phyloP scores from a whole-genome alignment of 805 yeast species.

The Candida silvicultrix region DNA sequence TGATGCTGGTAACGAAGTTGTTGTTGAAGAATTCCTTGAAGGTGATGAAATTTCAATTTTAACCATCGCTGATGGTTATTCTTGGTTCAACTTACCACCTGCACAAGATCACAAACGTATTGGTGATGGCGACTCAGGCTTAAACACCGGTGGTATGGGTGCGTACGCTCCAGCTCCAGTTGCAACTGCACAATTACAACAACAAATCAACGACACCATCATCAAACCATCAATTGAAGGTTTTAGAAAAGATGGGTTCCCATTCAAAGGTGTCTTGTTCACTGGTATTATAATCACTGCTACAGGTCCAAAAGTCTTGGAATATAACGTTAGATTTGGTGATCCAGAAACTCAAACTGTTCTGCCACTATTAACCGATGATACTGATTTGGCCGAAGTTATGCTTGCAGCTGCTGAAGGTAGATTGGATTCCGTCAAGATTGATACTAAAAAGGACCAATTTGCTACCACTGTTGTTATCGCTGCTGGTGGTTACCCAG shows the following conservation, averaged over 20 bases:
- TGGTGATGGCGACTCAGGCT: constrained; percentile 89
- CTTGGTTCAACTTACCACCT: constrained; percentile 85
- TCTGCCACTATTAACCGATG: constrained; percentile 72
- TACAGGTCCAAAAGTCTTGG: constrained; percentile 90
- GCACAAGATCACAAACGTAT: constrained; percentile 98
- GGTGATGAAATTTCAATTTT: constrained; percentile 96
- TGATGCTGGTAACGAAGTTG: constrained; percentile 89
- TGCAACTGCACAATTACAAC: constrained; percentile 71
- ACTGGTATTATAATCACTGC: constrained; percentile 91
- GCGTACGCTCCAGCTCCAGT: constrained; percentile 98
- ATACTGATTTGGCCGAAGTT: constrained; percentile 89
- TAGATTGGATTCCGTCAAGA: constrained; percentile 78
- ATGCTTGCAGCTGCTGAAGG: constrained; percentile 93
- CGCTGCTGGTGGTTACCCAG: constrained; percentile 98
- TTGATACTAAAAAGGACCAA: constrained; percentile 43
- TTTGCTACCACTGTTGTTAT: constrained; percentile 90
- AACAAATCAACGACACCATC: constrained; percentile 65
- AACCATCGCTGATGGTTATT: constrained; percentile 90
- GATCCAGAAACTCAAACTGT: constrained; percentile 99
- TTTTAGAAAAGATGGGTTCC: constrained; percentile 91
- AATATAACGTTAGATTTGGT: constrained; percentile 96
- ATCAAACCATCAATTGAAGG: constrained; percentile 92
- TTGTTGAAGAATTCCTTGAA: constrained; percentile 90
- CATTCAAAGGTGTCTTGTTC: constrained; percentile 92
- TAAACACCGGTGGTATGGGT: constrained; percentile 99